A percentile compares a stretch with the other conserved stretches of the same genome.
These are phyloP conservation scores for Parathielavia appendiculata DNA, from an alignment of 495 filamentous ascomycete genomes.

Conservation along the genomic window DNA sequence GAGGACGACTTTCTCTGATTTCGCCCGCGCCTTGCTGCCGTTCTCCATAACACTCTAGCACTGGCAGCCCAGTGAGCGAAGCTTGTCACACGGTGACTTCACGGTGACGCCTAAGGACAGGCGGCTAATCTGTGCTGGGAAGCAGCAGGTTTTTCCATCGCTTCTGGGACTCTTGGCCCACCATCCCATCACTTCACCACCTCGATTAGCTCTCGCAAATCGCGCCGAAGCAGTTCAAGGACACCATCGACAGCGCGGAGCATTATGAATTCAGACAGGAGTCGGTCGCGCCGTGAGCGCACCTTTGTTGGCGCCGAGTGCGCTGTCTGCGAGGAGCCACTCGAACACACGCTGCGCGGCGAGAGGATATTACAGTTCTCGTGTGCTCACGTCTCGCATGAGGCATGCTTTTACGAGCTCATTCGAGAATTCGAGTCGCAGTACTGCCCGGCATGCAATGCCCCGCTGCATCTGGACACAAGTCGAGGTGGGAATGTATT, in stretches of 20 bases:
- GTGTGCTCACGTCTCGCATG: conserved; percentile 91
- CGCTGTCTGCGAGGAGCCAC: conserved; percentile 92
- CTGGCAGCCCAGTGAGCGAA: not conserved
- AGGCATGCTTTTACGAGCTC: conserved; percentile 99
- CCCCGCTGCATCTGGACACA: conserved; percentile 86
- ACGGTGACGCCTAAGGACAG: conserved; percentile 11
- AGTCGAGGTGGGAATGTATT: conserved; percentile 92
- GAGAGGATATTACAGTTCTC: conserved; percentile 96
- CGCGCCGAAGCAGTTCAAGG: conserved; percentile 36
- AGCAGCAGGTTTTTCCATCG: conserved; percentile 36
- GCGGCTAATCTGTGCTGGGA: conserved; percentile 15
- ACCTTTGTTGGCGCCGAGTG: conserved; percentile 95
- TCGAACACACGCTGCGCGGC: conserved; percentile 93
- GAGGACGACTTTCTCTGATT: not conserved
- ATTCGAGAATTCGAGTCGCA: conserved; percentile 94
- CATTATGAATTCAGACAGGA: conserved; percentile 75
- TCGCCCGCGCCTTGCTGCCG: not conserved
- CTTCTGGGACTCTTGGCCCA: conserved; percentile 36
- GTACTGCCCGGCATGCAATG: conserved; percentile 91
- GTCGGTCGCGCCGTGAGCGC: conserved; percentile 76
- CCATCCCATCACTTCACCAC: conserved; percentile 42
- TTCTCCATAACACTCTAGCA: not conserved
- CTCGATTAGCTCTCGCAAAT: conserved; percentile 38
- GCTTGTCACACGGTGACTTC: not conserved
- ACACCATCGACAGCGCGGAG: conserved; percentile 24